Conservation (phyloP, 768 basidiomycete genomes). For the Boletus rufocinnamomeus region DNA sequence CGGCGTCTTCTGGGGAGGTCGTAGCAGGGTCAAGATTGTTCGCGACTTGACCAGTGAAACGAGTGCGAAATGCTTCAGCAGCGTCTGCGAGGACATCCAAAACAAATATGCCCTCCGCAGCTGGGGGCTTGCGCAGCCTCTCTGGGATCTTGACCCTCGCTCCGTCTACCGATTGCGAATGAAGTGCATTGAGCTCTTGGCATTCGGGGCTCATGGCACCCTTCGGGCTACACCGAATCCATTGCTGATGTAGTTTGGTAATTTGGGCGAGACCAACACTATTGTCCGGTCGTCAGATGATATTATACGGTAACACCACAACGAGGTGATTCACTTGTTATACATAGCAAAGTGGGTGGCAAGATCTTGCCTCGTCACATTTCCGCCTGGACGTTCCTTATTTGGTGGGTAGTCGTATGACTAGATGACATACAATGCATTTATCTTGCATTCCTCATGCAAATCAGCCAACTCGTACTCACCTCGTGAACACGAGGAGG, state of each 20-base stretch:
- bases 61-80: slow-evolving; percentile 45
- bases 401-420: slow-evolving; percentile 69
- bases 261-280: slow-evolving; percentile 62
- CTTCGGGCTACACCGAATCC: slow-evolving; percentile 54
- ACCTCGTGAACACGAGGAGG: slow-evolving; percentile 58
- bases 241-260: slow-evolving; percentile 57
- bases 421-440: slow-evolving; percentile 31
- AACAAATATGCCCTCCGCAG: slow-evolving; percentile 45
- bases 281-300: slow-evolving; percentile 1
- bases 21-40: slow-evolving; percentile 25
- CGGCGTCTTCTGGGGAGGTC: slow-evolving; percentile 39
- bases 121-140: slow-evolving; percentile 48
- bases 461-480: slow-evolving; percentile 4
- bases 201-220: slow-evolving; percentile 66
- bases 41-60: slow-evolving; percentile 39
- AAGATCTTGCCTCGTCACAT: slow-evolving; percentile 56
- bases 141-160: slow-evolving; percentile 44
- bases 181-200: slow-evolving; percentile 69
- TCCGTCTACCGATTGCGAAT: slow-evolving; percentile 71
- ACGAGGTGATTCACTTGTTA: slow-evolving; percentile 48
- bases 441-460: background rate
- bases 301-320: background rate
- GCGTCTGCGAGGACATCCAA: slow-evolving; percentile 53
- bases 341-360: slow-evolving; percentile 67
- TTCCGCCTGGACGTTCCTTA: slow-evolving; percentile 50